phyloP scores from a whole-genome alignment of 169 alveolate genomes.

The Cryptosporidium meleagridis region DNA sequence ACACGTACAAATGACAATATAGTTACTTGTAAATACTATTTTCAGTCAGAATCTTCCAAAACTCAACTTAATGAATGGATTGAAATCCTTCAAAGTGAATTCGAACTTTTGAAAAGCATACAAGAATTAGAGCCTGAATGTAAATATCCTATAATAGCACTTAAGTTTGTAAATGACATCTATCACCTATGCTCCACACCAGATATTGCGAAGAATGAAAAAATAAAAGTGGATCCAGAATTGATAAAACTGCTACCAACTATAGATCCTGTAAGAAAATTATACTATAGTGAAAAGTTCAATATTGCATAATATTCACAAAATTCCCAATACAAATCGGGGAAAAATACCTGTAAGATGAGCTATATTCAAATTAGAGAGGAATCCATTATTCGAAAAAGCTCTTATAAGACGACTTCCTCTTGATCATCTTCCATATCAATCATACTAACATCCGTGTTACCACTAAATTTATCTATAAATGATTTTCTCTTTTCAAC shows the following conservation, averaged over 20 bases:
- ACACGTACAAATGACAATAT: background rate
- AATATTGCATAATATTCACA: background rate
- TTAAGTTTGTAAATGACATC: constrained; percentile 12
- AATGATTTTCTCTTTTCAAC: constrained; percentile 55
- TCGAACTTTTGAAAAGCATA: constrained; percentile 11
- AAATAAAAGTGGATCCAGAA: background rate
- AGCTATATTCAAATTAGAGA: background rate
- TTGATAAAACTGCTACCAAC: background rate
- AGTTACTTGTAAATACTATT: constrained; percentile 15
- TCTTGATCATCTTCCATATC: constrained; percentile 10
- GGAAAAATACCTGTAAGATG: background rate
- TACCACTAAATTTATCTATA: constrained; percentile 8
- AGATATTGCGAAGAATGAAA: background rate
- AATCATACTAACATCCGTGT: constrained; percentile 10
- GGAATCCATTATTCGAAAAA: background rate
- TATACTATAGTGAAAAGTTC: constrained; percentile 17
- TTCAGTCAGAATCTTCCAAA: background rate
- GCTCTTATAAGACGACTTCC: constrained; percentile 26
- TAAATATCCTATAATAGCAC: constrained; percentile 58
- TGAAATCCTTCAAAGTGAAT: background rate
- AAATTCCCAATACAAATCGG: too few species aligned
- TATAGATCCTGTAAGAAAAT: constrained; percentile 45
- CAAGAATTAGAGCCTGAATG: constrained; percentile 42
- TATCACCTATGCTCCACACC: constrained; percentile 5
- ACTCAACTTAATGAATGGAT: background rate